Evolutionary conservation across 257 asterid species (phyloP), one percentile per base, ranked within the genome.

Genomic region (Pogostemon cablin): DNA sequence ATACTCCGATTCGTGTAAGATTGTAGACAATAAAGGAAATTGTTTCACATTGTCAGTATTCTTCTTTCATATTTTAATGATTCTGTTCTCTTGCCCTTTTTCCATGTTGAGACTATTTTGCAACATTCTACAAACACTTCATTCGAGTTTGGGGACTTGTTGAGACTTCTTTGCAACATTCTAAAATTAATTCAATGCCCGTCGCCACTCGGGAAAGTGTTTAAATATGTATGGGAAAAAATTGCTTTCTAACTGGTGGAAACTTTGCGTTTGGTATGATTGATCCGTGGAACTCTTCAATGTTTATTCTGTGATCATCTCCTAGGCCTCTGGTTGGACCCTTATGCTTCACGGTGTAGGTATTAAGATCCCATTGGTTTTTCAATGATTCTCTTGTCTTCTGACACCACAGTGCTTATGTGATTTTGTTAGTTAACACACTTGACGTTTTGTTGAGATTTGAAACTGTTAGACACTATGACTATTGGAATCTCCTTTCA

Each of bases 11-110:
- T 81, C 80, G 76, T 84, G 88, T 84, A 84, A 76, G 84, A 79
- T 76, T 84, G 74, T 77, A 74, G 86, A 79, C 72, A 81, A 84
- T 84, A 84, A 84, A 74, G 65, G 82, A 76, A 74, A 67, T 78
- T 75, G 82, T 52, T 75, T 75, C 66, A 40, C 72, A 68, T 73
- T 72, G 72, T 76, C 43, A 53, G 12, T 61, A 62, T 53, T 47
- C 63, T 71, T 60, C 65, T 4, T 70, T 35, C 48, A 56, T 49
- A 35, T 40, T 42, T 10, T 69, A 47, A 7, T 40, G 47, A 11
- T 44, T 49, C 39, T 44, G 11, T 62, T 73, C 15, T 48, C 55
- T 62, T 60, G 17, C 65, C 39, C 66, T 35, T 11, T 46, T 65
- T 62, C 61, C 72, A 38, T 34, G 39, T 44, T 40, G 58, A 48